Percentiles rank a stretch among this genome's conserved stretches.
Evolutionary conservation across 129 eudicot species (phyloP).

Genomic region (Erigeron canadensis): DNA sequence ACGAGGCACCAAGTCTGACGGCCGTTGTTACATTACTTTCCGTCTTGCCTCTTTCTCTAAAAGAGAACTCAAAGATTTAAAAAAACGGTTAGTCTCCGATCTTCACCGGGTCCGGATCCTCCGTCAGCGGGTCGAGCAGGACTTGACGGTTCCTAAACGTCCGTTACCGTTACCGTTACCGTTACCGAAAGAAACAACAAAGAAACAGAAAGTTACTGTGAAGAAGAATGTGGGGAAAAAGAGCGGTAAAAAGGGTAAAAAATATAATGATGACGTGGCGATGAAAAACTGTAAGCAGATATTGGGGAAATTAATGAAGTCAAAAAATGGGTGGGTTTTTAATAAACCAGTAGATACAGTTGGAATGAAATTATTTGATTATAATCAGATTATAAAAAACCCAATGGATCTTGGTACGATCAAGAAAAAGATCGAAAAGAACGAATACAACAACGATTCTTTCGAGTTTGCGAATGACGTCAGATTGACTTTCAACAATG

Average conservation of each 20-base stretch:
- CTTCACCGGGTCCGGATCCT: constrained; percentile 45
- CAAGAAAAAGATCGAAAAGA: constrained; percentile 34
- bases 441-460: constrained; percentile 31
- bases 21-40: constrained; percentile 29
- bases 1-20: constrained; percentile 8
- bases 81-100: constrained; percentile 39
- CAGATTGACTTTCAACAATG: constrained; percentile 56
- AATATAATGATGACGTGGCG: constrained; percentile 4
- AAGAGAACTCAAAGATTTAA: constrained; percentile 42
- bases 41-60: constrained; percentile 43
- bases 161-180: constrained; percentile 10
- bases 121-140: constrained; percentile 10
- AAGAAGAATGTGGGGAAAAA: background rate
- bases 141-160: constrained; percentile 15
- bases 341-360: constrained; percentile 49
- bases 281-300: constrained; percentile 48
- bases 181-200: constrained; percentile 10
- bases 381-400: constrained; percentile 32
- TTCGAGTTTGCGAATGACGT: constrained; percentile 59
- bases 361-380: constrained; percentile 46
- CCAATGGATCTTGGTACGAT: constrained; percentile 76
- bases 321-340: constrained; percentile 52
- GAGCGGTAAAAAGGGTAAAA: background rate
- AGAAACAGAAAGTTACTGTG: constrained; percentile 19
- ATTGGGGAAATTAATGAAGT: constrained; percentile 43